These are phyloP conservation scores for Phytophthora kernoviae DNA, from an alignment of 352 stramenopile species.

Conservation along the genomic window DNA sequence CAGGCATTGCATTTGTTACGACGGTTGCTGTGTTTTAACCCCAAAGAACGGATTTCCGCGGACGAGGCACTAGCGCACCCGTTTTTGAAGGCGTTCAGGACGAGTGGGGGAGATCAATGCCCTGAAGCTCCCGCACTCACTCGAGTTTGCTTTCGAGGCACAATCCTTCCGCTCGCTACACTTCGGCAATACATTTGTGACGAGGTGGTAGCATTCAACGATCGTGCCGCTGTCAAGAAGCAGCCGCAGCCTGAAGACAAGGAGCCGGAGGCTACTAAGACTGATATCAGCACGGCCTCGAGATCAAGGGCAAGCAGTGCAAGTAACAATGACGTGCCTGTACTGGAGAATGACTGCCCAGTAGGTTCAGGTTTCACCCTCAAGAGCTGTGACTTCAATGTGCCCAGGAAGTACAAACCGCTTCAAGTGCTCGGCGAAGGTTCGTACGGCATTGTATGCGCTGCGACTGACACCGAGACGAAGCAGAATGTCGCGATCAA, in stretches of 20 bases:
- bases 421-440: conserved; percentile 91
- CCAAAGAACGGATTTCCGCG: conserved; percentile 88
- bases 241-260: conserved; percentile 32
- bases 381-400: conserved; percentile 87
- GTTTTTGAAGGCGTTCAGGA: conserved; percentile 92
- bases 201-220: conserved; percentile 70
- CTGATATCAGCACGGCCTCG: conserved; percentile 4
- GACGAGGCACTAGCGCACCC: conserved; percentile 88
- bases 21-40: conserved; percentile 91
- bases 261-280: conserved; percentile 16
- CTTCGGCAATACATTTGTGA: conserved; percentile 83
- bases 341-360: conserved; percentile 64
- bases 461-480: conserved; percentile 72
- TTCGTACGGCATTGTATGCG: conserved; percentile 93
- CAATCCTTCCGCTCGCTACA: conserved; percentile 74
- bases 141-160: conserved; percentile 85
- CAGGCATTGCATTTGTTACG: conserved; percentile 85
- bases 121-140: conserved; percentile 69
- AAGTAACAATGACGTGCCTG: conserved; percentile 27
- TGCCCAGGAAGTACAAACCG: conserved; percentile 78
- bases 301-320: neutral
- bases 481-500: conserved; percentile 92
- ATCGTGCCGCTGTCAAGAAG: conserved; percentile 17
- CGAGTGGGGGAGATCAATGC: conserved; percentile 79
- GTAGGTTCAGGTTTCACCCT: conserved; percentile 73